A percentile compares a stretch with the other conserved stretches of the same genome.
Conservation (phyloP, 2,329 filamentous ascomycete species). For the Colletotrichum chlorophyti region DNA sequence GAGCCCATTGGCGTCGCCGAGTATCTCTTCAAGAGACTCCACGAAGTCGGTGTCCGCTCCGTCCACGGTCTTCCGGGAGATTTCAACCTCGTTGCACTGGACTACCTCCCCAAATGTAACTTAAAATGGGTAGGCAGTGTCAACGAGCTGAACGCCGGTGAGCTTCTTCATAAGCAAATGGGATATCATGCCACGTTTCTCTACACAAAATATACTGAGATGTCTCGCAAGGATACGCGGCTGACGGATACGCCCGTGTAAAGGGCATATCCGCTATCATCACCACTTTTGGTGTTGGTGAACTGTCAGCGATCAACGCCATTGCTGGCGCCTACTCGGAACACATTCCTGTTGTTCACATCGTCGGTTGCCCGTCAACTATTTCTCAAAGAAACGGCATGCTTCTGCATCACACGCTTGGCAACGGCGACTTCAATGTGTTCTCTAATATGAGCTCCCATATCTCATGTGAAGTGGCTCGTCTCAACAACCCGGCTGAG, state of each 20-base stretch:
- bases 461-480: constrained; percentile 75
- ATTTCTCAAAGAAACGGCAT: constrained; percentile 54
- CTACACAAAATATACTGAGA: not conserved
- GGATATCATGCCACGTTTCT: not conserved
- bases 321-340: constrained; percentile 78
- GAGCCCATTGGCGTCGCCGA: constrained; percentile 67
- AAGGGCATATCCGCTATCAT: constrained; percentile 74
- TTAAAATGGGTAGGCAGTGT: constrained; percentile 73
- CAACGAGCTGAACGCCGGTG: constrained; percentile 77
- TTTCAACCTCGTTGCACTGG: constrained; percentile 74
- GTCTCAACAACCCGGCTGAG: constrained; percentile 72
- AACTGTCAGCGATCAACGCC: constrained; percentile 77
- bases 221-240: constrained; percentile 66
- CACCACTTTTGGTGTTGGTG: constrained; percentile 79
- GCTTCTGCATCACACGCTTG: constrained; percentile 72
- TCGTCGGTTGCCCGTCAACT: constrained; percentile 62
- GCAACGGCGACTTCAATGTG: constrained; percentile 81
- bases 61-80: constrained; percentile 76
- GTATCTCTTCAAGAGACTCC: constrained; percentile 71
- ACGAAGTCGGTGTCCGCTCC: constrained; percentile 68
- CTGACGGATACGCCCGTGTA: constrained; percentile 80
- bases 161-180: constrained; percentile 35
- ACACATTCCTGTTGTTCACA: constrained; percentile 74
- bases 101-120: constrained; percentile 65
- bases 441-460: constrained; percentile 79